Evolutionary conservation across 371 early-diverging fungal species (phyloP).

Genomic region (Coemansia sp.): DNA sequence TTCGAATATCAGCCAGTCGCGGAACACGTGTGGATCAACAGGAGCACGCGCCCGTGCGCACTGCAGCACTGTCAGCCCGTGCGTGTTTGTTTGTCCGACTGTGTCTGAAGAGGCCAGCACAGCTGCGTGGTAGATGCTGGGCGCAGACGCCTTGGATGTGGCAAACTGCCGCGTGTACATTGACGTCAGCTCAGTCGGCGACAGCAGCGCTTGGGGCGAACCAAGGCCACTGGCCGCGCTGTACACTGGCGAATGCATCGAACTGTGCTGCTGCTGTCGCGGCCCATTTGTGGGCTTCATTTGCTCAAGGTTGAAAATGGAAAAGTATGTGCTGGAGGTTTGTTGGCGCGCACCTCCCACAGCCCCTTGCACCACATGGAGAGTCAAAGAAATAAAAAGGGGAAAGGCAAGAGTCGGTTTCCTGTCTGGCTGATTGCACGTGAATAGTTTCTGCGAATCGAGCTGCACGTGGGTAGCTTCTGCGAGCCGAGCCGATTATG

Average conservation of each 20-base stretch:
- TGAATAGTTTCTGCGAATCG: neutral
- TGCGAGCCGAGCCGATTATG: neutral
- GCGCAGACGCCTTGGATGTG: conserved; percentile 20
- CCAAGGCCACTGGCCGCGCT: conserved; percentile 7
- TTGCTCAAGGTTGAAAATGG: neutral
- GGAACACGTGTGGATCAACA: conserved; percentile 53
- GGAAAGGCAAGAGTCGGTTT: neutral
- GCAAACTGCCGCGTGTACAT: conserved; percentile 51
- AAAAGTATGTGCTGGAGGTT: neutral
- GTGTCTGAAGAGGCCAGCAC: conserved; percentile 24
- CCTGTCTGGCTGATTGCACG: neutral
- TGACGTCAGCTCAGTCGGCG: conserved; percentile 36
- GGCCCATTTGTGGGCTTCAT: conserved; percentile 4
- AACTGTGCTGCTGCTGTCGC: conserved; percentile 15
- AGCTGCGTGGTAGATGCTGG: conserved; percentile 40
- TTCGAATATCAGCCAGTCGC: conserved; percentile 57
- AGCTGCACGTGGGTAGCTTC: neutral
- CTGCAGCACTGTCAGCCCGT: conserved; percentile 50
- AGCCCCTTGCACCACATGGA: neutral
- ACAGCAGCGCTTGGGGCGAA: conserved; percentile 20
- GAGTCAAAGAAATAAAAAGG: neutral
- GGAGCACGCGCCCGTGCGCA: conserved; percentile 46
- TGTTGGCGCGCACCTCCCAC: neutral
- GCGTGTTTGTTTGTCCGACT: conserved; percentile 28
- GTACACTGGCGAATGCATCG: conserved; percentile 38